Evolutionary conservation across 148 eudicot genomes (phyloP).

Genomic region (Fagopyrum esculentum): DNA sequence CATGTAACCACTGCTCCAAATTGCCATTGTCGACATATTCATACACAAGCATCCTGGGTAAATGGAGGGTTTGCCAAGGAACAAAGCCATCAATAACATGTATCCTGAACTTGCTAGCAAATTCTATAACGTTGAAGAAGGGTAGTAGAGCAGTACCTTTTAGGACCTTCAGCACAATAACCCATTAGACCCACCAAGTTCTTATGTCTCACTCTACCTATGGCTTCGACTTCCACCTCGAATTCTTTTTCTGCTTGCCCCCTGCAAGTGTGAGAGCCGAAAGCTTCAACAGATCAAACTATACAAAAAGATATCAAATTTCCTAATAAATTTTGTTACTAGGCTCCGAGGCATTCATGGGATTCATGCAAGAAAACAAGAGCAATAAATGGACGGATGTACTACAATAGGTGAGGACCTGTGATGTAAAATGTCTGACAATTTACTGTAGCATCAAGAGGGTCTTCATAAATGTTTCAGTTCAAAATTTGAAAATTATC

Average conservation of each 20-base stretch:
- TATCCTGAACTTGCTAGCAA: neutral
- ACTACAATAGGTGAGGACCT: slow-evolving; percentile 1
- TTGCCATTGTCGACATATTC: slow-evolving; percentile 86
- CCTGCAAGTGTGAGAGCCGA: slow-evolving; percentile 30
- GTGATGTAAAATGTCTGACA: slow-evolving; percentile 5
- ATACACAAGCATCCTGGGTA: slow-evolving; percentile 72
- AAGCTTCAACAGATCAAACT: neutral
- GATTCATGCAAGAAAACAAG: slow-evolving; percentile 19
- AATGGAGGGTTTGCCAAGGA: neutral
- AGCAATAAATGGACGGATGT: slow-evolving; percentile 11
- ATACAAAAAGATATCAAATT: neutral
- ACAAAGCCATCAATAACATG: neutral
- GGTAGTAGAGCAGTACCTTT: slow-evolving; percentile 38
- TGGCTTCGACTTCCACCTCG: slow-evolving; percentile 98
- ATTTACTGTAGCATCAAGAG: slow-evolving; percentile 7
- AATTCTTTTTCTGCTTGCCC: slow-evolving; percentile 97
- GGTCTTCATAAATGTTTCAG: slow-evolving; percentile 31
- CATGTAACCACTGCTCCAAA: slow-evolving; percentile 96
- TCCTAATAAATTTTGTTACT: slow-evolving; percentile 6
- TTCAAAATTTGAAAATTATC: slow-evolving; percentile 24
- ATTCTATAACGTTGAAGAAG: slow-evolving; percentile 5
- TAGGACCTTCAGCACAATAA: slow-evolving; percentile 84
- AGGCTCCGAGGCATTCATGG: slow-evolving; percentile 1
- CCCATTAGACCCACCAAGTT: slow-evolving; percentile 86
- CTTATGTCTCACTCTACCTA: slow-evolving; percentile 93